Conservation (phyloP, 2,329 filamentous ascomycete species). For the Apiospora pterosperma region DNA sequence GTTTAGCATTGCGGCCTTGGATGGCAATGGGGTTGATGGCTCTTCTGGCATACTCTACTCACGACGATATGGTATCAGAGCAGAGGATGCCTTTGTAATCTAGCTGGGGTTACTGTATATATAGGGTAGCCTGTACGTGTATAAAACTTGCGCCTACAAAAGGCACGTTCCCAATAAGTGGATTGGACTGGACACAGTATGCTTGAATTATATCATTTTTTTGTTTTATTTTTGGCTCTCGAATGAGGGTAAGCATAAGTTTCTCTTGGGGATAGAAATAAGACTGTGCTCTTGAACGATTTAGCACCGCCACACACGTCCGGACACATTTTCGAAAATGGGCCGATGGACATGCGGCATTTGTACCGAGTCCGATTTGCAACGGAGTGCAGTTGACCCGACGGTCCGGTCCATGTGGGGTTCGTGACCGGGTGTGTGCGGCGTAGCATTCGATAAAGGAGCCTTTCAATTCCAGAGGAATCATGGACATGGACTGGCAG, state of each 20-base stretch:
- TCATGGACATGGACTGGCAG: no score
- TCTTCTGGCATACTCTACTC: slow-evolving; percentile 6
- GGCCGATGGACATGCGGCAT: background rate
- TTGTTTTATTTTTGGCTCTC: background rate
- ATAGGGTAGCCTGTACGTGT: slow-evolving; percentile 10
- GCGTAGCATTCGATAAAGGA: background rate
- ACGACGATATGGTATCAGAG: slow-evolving; percentile 5
- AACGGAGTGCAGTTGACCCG: background rate
- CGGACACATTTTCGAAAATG: background rate
- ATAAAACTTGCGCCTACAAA: slow-evolving; percentile 7
- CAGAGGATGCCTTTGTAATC: slow-evolving; percentile 9
- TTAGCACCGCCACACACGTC: background rate
- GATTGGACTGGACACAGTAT: background rate
- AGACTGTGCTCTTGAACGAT: background rate
- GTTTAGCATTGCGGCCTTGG: slow-evolving; percentile 10
- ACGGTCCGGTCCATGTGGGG: background rate
- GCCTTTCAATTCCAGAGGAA: background rate
- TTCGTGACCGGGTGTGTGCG: background rate
- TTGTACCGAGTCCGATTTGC: background rate
- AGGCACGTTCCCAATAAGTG: background rate
- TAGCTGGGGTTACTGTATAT: slow-evolving; percentile 10
- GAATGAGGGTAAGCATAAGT: background rate
- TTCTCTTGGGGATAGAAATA: background rate
- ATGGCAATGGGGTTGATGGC: slow-evolving; percentile 6
- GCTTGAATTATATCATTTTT: background rate